Evolutionary conservation across 2,329 filamentous ascomycete species (phyloP), one percentile per base, ranked within the genome.

Genomic region (Paramyrothecium sp.): DNA sequence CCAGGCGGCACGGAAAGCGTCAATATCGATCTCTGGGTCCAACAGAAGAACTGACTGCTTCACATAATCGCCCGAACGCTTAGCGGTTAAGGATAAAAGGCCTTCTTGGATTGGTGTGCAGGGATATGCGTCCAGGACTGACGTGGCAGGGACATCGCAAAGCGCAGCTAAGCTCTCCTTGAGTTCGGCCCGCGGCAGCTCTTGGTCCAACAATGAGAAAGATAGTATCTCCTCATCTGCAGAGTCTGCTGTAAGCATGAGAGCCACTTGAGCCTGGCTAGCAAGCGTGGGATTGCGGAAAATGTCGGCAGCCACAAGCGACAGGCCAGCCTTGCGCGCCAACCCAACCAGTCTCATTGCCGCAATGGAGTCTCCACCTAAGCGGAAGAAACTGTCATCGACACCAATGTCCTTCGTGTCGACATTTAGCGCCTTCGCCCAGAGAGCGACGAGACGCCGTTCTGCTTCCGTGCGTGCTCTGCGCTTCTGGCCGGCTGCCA

Each of bases 91-190:
- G 7, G 60, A 54, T 26, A 63, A 55, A 16, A 63, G 41, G 4
- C 60, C 61, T 22, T 60, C 60, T n/a, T 63, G 61, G 10, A 63
- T 53, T 5, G 30, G n/a, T 1, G 60, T 63, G 21, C 49, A 38
- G 2, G 60, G 61, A n/a, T 56, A 63, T 5, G 55, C 58, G 55
- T 63, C 61, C 30, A 56, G 56, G 2, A 60, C 33, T 2, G 20
- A 12, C 11, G 11, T 11, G 19, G 11, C 21, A 51, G 22, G 20
- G 8, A 51, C 19, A 11, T 23, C 22, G 23, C 21, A 51, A n/a
- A 26, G 49, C 7, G 16, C 23, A 30, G 49, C 49, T 12, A 44
- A 44, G 13, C n/a, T 19, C 38, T 44, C 7, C 5, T 19, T 4
- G 17, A 51, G 49, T 22, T 51, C 7, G 19, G 17, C 47, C 4